Base-by-base conservation (phyloP, 805 yeast genomes). In the Clavispora asparagi region DNA sequence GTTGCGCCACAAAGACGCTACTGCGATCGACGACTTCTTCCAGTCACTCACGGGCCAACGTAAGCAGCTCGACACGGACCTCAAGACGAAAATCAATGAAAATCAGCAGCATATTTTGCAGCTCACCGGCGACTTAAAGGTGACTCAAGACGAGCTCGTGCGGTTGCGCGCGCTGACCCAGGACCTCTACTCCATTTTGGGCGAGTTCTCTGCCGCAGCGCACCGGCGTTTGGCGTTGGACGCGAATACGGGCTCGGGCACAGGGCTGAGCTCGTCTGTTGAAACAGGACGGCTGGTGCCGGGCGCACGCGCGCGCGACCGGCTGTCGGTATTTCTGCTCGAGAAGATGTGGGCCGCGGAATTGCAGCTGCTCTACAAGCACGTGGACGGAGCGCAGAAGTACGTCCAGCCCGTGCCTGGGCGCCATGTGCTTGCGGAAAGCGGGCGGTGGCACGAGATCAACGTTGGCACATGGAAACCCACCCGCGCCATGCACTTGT, bases 331-430 rank as follows among this genome's bases (percentile, higher is more conserved):
- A 43, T 56, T 85, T 44, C 79, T 87, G 44, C 67, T 90, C 43
- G 92, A 87, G 61, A 82, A 82, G 56, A 78, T 86, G 71, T 89
- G 97, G 96, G 85, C 82, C 13, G 72, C 73, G 38, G 89, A 86
- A 58, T 69, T 90, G 58, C 79, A 77, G 45, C 75, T 79, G 8
- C 66, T 90, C 43, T 89, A 84, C 63, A 81, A 81, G 54, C 88
- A 85, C 51, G 95, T 91, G 13, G 96, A 91, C 52, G 95, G 96
- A n/a, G 90, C 95, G 1, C 91, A 87, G 55, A 86, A 86, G 57
- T 79, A 77, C 49, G 72, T 90, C 33, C 85, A 89, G 17, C 80
- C 87, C 1, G 62, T 78, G 7, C 88, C 91, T 0, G 94, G 91
- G 4, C 76, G 96, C 42, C 96, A 89, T 62, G 78, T 90, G 2